Conservation (phyloP, 169 alveolate genomes). For the Pseudocohnilembus persalinus region DNA sequence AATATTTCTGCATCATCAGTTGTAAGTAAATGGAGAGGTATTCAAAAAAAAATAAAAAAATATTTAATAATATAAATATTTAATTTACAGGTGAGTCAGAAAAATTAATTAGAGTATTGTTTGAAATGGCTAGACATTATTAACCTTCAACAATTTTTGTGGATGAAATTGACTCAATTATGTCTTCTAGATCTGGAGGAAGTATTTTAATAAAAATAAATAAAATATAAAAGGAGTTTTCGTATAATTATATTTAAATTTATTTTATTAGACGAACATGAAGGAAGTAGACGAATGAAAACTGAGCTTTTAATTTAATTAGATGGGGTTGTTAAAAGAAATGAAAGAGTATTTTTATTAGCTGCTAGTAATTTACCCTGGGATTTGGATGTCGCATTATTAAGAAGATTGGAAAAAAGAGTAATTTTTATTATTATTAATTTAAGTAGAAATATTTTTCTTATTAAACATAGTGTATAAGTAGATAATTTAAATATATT, state of each 20-base stretch:
- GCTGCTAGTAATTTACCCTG: constrained; percentile 90
- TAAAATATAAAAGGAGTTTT: background rate
- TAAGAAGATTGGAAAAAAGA: constrained; percentile 87
- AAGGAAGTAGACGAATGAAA: constrained; percentile 85
- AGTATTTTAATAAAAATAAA: constrained; percentile 10
- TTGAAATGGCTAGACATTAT: constrained; percentile 92
- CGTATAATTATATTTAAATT: background rate
- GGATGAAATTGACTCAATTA: constrained; percentile 92
- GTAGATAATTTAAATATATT: background rate
- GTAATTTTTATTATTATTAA: background rate
- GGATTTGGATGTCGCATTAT: constrained; percentile 88
- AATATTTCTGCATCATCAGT: constrained; percentile 91
- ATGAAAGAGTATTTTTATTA: constrained; percentile 80
- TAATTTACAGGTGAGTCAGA: constrained; percentile 95
- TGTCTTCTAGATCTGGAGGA: constrained; percentile 83
- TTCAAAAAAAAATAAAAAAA: too few relatives aligned
- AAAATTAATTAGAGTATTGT: constrained; percentile 88
- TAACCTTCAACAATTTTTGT: constrained; percentile 92
- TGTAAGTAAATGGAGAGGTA: constrained; percentile 93
- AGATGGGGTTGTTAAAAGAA: constrained; percentile 81
- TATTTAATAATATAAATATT: too few relatives aligned
- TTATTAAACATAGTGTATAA: too few relatives aligned
- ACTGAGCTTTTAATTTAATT: constrained; percentile 86
- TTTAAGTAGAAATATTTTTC: too few relatives aligned
- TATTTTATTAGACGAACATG: constrained; percentile 70